phyloP scores from a whole-genome alignment of 306 rosid species.

The Ceratonia siliqua region DNA sequence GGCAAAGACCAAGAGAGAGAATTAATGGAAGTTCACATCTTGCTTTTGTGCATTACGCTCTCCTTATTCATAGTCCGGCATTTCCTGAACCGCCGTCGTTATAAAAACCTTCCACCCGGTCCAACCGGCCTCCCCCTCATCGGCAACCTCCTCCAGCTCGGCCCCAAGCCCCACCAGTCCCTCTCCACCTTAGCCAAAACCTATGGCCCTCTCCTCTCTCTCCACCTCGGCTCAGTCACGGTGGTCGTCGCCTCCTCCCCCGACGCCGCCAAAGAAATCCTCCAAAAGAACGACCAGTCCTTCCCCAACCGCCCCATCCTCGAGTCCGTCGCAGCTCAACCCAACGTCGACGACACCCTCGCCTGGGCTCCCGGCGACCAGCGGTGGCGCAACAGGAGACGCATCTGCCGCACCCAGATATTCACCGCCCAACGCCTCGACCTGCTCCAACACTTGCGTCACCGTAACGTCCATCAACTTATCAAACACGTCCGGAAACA shows the following conservation, averaged over 20 bases:
- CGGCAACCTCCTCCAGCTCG: slow-evolving; percentile 64
- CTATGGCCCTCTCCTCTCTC: slow-evolving; percentile 60
- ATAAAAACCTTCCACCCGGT: slow-evolving; percentile 45
- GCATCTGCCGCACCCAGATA: slow-evolving; percentile 52
- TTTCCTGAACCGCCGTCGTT: background rate
- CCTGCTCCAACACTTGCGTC: slow-evolving; percentile 48
- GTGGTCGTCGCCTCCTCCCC: slow-evolving; percentile 53
- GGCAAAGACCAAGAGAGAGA: background rate
- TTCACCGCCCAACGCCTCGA: slow-evolving; percentile 56
- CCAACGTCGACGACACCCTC: slow-evolving; percentile 55
- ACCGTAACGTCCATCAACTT: slow-evolving; percentile 46
- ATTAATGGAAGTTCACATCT: slow-evolving; percentile 36
- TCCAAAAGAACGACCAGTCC: slow-evolving; percentile 53
- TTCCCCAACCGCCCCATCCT: slow-evolving; percentile 51
- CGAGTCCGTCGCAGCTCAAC: slow-evolving; percentile 53
- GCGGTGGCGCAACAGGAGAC: slow-evolving; percentile 59
- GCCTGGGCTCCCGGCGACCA: slow-evolving; percentile 56
- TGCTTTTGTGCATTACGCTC: slow-evolving; percentile 33
- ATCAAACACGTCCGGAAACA: slow-evolving; percentile 35
- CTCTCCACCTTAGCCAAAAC: slow-evolving; percentile 44
- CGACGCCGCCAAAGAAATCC: slow-evolving; percentile 49
- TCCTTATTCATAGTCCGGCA: slow-evolving; percentile 10
- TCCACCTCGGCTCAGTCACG: slow-evolving; percentile 49
- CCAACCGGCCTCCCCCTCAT: slow-evolving; percentile 53
- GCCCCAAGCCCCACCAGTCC: slow-evolving; percentile 43